phyloP scores from a whole-genome alignment of 2,329 filamentous ascomycete species.

The Beauveria australis region DNA sequence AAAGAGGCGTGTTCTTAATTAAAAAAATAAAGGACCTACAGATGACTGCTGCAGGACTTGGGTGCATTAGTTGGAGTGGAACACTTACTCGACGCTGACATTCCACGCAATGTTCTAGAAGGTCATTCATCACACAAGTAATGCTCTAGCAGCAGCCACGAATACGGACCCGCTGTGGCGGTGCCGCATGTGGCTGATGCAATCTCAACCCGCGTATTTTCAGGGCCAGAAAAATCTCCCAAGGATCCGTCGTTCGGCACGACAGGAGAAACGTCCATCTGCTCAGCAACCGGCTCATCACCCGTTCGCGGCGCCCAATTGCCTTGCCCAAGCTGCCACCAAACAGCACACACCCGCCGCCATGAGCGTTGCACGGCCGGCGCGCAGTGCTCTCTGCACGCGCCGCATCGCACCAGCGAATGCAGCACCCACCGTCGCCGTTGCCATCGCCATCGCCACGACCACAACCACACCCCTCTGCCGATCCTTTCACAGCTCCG shows the following conservation, averaged over 20 bases:
- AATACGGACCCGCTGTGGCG: neutral
- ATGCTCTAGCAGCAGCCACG: neutral
- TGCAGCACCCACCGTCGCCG: conserved; percentile 16
- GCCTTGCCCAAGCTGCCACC: neutral
- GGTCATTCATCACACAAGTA: too few relatives aligned
- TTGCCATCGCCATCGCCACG: too few relatives aligned
- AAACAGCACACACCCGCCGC: conserved; percentile 17
- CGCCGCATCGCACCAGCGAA: conserved; percentile 36
- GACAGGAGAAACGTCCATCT: conserved; percentile 1
- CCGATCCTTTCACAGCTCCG: conserved; percentile 44
- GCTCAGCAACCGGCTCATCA: neutral
- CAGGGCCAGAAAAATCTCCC: conserved; percentile 11
- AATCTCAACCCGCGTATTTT: neutral
- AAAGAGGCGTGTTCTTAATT: too few relatives aligned
- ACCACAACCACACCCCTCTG: conserved; percentile 21
- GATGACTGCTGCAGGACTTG: too few relatives aligned
- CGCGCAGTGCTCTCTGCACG: conserved; percentile 44
- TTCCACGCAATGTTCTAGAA: neutral
- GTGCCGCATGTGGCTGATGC: neutral
- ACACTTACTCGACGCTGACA: too few relatives aligned
- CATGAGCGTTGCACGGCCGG: conserved; percentile 50
- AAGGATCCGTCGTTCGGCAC: conserved; percentile 1
- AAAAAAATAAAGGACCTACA: too few relatives aligned
- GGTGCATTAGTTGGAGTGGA: too few relatives aligned
- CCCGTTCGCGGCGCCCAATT: neutral